Percentiles rank a stretch among this genome's conserved stretches.
Conservation (phyloP, 225 moss, liverwort and hornwort genomes). For the Bryoerythrophyllum caledonicum region DNA sequence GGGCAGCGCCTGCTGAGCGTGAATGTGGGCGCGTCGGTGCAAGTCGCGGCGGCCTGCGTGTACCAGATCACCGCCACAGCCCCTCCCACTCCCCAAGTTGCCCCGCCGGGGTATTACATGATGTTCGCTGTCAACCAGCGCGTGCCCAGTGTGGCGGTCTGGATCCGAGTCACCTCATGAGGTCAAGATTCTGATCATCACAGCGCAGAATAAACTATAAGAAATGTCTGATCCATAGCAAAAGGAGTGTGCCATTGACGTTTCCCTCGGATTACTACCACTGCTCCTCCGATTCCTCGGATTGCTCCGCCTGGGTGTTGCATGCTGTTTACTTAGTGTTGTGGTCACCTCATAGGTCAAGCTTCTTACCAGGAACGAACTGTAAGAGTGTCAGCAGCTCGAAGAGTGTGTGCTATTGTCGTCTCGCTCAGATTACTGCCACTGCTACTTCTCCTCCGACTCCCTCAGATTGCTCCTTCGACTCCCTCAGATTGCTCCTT, state of each 20-base stretch:
- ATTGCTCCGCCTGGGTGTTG: no score
- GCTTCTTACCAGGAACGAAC: no score
- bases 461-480: no score
- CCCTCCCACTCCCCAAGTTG: constrained; percentile 44
- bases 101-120: constrained; percentile 61
- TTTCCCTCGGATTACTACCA: no score
- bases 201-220: constrained; percentile 2
- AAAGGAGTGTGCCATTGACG: neutral
- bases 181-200: neutral
- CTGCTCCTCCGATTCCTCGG: no score
- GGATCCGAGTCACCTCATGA: constrained; percentile 41
- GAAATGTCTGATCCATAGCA: neutral
- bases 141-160: constrained; percentile 48
- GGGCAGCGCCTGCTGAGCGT: constrained; percentile 71
- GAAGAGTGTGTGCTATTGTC: no score
- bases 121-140: constrained; percentile 60
- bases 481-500: no score
- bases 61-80: constrained; percentile 52
- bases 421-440: no score
- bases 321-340: no score
- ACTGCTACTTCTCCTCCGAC: no score
- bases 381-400: no score
- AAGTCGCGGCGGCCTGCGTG: constrained; percentile 51
- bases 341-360: no score
- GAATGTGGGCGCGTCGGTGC: constrained; percentile 41